phyloP scores from a whole-genome alignment of 2,329 filamentous ascomycete genomes.

The Ascosphaera apis region DNA sequence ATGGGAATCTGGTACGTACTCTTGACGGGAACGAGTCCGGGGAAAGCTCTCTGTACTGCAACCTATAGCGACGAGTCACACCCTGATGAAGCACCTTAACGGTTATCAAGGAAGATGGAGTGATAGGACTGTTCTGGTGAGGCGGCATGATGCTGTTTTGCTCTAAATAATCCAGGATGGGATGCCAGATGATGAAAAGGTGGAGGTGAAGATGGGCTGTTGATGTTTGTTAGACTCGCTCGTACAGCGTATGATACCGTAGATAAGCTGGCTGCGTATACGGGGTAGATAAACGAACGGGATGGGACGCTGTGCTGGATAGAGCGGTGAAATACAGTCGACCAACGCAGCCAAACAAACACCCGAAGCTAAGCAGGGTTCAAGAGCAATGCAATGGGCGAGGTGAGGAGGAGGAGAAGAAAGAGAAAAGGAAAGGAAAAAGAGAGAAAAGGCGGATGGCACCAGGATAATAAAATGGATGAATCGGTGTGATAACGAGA shows the following conservation, averaged over 20 bases:
- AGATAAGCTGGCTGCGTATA: no score
- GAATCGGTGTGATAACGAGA: background rate
- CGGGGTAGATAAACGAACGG: no score
- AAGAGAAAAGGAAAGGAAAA: constrained; percentile 2
- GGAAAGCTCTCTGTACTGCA: background rate
- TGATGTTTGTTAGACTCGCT: no score
- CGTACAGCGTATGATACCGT: no score
- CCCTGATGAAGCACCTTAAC: background rate
- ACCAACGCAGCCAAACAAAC: constrained; percentile 1
- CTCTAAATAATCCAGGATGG: background rate
- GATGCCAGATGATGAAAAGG: no score
- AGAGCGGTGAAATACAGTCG: no score
- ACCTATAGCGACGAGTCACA: background rate
- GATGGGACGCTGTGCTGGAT: background rate
- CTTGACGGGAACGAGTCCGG: background rate
- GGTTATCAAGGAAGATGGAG: background rate
- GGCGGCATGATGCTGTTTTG: background rate
- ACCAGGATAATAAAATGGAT: constrained; percentile 1
- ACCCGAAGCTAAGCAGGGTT: background rate
- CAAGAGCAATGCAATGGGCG: background rate
- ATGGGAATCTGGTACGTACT: background rate
- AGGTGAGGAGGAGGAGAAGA: constrained; percentile 1
- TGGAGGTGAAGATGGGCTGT: no score
- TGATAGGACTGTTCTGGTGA: background rate
- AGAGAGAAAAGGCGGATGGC: constrained; percentile 1